Percentiles rank a stretch among this genome's conserved stretches.
These are phyloP conservation scores for Mortierella sp. DNA, from an alignment of 371 early-diverging fungal genomes.

Conservation along the genomic window DNA sequence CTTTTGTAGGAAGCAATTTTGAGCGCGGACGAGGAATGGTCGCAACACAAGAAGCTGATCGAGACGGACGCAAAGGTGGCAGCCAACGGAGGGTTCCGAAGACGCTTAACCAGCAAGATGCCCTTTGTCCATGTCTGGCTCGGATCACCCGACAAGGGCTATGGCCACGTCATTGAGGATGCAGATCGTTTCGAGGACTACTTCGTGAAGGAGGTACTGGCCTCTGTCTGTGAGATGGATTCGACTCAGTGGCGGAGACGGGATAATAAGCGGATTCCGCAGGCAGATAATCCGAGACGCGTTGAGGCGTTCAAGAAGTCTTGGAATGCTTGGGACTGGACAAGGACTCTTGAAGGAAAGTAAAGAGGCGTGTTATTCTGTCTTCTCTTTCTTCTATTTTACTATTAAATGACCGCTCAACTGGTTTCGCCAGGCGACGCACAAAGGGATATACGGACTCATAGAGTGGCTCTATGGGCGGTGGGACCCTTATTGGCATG, in stretches of 20 bases:
- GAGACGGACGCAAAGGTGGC: conserved; percentile 71
- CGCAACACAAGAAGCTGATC: conserved; percentile 91
- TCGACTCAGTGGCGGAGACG: conserved; percentile 74
- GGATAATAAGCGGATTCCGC: conserved; percentile 57
- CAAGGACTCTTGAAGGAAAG: conserved; percentile 62
- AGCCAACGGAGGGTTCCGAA: conserved; percentile 75
- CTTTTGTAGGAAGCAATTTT: conserved; percentile 79
- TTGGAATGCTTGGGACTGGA: conserved; percentile 92
- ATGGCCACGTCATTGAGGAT: conserved; percentile 97
- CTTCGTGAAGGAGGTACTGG: conserved; percentile 53
- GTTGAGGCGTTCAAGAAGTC: conserved; percentile 74
- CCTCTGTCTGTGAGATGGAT: conserved; percentile 56
- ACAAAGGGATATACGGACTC: too few relatives aligned
- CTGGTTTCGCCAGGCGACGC: too few relatives aligned
- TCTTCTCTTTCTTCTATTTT: neutral
- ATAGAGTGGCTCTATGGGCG: too few relatives aligned
- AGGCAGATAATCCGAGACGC: conserved; percentile 69
- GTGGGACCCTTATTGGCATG: too few relatives aligned
- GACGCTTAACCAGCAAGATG: conserved; percentile 78
- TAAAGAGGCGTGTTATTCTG: neutral
- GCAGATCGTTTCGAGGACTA: conserved; percentile 78
- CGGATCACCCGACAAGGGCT: conserved; percentile 83
- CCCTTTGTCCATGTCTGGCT: conserved; percentile 98
- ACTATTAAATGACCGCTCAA: neutral
- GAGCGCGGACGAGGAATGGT: conserved; percentile 89